These are phyloP conservation scores for Neophaeococcomyces mojaviensis DNA, from an alignment of 2,329 filamentous ascomycete genomes.

Conservation along the genomic window DNA sequence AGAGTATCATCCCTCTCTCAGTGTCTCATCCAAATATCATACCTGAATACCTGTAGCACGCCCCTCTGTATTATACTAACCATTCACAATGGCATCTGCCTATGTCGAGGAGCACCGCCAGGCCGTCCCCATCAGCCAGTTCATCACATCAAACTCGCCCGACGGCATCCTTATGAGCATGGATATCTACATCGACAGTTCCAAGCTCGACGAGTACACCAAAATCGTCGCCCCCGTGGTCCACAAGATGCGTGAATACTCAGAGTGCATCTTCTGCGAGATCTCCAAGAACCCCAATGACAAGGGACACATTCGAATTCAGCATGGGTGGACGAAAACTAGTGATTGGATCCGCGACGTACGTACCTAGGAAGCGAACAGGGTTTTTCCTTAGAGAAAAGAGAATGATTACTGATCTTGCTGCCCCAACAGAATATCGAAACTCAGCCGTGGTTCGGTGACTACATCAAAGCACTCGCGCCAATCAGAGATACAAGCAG, in stretches of 20 bases:
- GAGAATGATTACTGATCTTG: not conserved
- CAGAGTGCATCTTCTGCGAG: constrained; percentile 13
- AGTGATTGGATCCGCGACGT: constrained; percentile 12
- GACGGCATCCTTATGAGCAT: constrained; percentile 11
- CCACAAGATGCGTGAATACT: constrained; percentile 8
- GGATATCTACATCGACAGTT: constrained; percentile 11
- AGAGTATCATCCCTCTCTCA: not conserved
- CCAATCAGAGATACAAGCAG: constrained; percentile 10
- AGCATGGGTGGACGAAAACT: constrained; percentile 12
- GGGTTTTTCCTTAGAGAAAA: not conserved
- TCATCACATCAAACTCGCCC: constrained; percentile 6
- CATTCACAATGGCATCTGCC: constrained; percentile 1
- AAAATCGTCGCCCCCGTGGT: constrained; percentile 10
- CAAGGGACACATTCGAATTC: constrained; percentile 9
- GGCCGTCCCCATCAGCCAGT: constrained; percentile 9
- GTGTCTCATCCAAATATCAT: constrained; percentile 11
- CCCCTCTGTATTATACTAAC: constrained; percentile 12
- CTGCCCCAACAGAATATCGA: constrained; percentile 10
- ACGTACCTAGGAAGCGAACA: not conserved
- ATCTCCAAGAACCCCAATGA: constrained; percentile 10
- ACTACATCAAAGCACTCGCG: constrained; percentile 10
- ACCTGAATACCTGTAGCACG: constrained; percentile 2
- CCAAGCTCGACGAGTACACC: constrained; percentile 11
- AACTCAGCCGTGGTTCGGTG: constrained; percentile 11
- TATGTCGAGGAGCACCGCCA: constrained; percentile 6